These are phyloP conservation scores for Vaccinium myrtillus DNA, from an alignment of 148 eudicot genomes.

Conservation along the genomic window DNA sequence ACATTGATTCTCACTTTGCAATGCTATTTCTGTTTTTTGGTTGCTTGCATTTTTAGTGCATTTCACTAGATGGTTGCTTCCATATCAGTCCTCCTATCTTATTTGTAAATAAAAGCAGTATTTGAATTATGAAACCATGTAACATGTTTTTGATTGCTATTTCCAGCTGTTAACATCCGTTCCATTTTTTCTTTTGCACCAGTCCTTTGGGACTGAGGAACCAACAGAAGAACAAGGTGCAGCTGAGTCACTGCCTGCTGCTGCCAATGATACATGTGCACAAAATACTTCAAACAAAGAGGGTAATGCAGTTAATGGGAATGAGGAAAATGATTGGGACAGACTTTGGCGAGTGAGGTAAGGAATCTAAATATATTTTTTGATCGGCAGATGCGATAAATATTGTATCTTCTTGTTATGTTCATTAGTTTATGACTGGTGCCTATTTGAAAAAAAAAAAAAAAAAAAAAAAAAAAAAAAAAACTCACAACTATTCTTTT, in stretches of 20 bases:
- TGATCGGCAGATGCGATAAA: no score
- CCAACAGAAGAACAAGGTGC: slow-evolving; percentile 67
- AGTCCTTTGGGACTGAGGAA: slow-evolving; percentile 91
- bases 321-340: slow-evolving; percentile 93
- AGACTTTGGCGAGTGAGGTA: slow-evolving; percentile 85
- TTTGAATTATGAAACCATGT: background rate
- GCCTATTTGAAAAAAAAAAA: no score
- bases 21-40: background rate
- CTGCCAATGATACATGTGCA: slow-evolving; percentile 45
- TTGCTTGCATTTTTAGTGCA: background rate
- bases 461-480: no score
- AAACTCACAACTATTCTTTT: no score
- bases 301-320: slow-evolving; percentile 33
- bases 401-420: no score
- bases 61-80: background rate
- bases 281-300: slow-evolving; percentile 53
- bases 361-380: background rate
- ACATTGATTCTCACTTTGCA: background rate
- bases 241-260: slow-evolving; percentile 42
- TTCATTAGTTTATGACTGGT: no score
- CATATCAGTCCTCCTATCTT: background rate
- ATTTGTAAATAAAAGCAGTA: background rate
- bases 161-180: background rate
- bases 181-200: slow-evolving; percentile 14
- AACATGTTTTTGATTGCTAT: background rate